Evolutionary conservation across 2,329 filamentous ascomycete species (phyloP).

Genomic region (Sclerotinia spermophila): DNA sequence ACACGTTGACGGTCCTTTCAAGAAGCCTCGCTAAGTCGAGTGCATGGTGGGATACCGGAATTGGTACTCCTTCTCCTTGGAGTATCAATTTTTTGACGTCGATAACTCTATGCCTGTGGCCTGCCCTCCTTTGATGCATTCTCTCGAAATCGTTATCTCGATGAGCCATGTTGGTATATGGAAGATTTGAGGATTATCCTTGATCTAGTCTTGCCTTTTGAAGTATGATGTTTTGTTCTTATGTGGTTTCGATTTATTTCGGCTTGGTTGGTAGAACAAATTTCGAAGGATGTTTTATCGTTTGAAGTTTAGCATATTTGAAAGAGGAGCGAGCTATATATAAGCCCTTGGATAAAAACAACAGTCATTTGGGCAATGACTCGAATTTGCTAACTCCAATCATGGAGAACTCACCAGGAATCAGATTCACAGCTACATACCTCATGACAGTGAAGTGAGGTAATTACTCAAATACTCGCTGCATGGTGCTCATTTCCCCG

Average conservation of each 20-base stretch:
- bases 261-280: neutral
- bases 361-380: neutral
- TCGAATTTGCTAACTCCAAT: neutral
- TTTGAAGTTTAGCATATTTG: too few species aligned
- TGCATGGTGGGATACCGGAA: neutral
- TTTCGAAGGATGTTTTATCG: neutral
- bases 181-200: neutral
- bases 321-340: neutral
- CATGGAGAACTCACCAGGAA: too few species aligned
- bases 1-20: neutral
- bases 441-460: neutral
- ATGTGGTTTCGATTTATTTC: neutral
- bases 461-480: neutral
- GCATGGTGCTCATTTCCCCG: neutral
- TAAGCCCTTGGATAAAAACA: too few species aligned
- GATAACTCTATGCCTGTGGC: neutral
- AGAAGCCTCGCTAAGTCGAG: neutral
- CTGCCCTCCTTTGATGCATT: too few species aligned
- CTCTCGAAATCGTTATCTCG: neutral
- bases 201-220: neutral
- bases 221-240: neutral
- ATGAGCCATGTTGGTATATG: neutral
- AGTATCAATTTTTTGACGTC: neutral
- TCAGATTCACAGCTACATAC: neutral
- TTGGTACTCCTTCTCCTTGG: neutral